These are phyloP conservation scores for Euphrasia arctica DNA, from an alignment of 305 asterid genomes.

Conservation along the genomic window DNA sequence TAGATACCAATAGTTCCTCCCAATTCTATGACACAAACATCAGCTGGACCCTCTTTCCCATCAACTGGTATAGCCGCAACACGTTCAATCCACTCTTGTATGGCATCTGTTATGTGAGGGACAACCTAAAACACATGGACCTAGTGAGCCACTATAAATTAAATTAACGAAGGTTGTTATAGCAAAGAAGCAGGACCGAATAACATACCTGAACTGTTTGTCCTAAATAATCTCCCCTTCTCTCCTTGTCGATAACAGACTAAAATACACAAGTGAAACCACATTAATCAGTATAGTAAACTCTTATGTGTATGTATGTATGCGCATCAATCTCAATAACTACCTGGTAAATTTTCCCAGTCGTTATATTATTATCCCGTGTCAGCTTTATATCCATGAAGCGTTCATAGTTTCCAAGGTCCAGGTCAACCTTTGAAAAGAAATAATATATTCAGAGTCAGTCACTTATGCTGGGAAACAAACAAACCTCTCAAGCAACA, in stretches of 20 bases:
- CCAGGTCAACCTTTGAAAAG: constrained; percentile 86
- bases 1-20: constrained; percentile 91
- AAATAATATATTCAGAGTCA: constrained; percentile 26
- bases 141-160: constrained; percentile 14
- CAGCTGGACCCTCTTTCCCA: constrained; percentile 86
- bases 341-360: constrained; percentile 90
- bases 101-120: constrained; percentile 96
- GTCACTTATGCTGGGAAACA: constrained; percentile 20
- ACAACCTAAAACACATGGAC: constrained; percentile 39
- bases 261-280: constrained; percentile 23
- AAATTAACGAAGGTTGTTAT: background rate
- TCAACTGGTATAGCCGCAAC: constrained; percentile 83
- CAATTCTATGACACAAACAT: constrained; percentile 95
- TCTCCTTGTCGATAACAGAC: constrained; percentile 66
- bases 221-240: constrained; percentile 77
- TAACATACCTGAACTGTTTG: constrained; percentile 60
- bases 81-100: constrained; percentile 93
- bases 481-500: constrained; percentile 12
- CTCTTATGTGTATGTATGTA: no score
- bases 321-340: constrained; percentile 16
- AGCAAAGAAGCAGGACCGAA: constrained; percentile 15
- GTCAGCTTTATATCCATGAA: constrained; percentile 79
- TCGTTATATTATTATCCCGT: constrained; percentile 82
- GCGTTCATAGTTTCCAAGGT: constrained; percentile 94
- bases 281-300: constrained; percentile 19